Evolutionary conservation across 495 filamentous ascomycete genomes (phyloP).

Genomic region (Podospora didyma): DNA sequence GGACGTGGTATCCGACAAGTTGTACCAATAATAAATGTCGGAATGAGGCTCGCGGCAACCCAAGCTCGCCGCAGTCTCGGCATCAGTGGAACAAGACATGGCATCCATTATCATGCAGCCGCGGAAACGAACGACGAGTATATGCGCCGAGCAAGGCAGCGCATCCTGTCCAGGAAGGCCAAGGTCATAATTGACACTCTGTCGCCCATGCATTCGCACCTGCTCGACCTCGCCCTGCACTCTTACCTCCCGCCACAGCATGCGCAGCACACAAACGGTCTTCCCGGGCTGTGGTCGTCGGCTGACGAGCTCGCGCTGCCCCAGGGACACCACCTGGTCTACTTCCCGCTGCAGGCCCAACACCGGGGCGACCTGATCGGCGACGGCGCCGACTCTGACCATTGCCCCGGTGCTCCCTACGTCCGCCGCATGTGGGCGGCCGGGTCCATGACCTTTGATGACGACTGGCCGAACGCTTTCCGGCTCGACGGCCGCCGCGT

Average conservation of each 20-base stretch:
- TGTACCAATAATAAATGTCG: no score
- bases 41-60: no score
- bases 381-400: conserved; percentile 71
- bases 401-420: conserved; percentile 62
- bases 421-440: conserved; percentile 78
- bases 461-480: conserved; percentile 14
- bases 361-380: conserved; percentile 50
- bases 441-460: conserved; percentile 45
- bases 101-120: no score
- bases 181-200: conserved; percentile 62
- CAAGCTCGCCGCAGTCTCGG: no score
- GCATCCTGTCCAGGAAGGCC: conserved; percentile 40
- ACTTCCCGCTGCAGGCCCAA: conserved; percentile 63
- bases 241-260: conserved; percentile 46
- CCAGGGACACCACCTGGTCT: conserved; percentile 66
- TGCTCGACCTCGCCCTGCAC: conserved; percentile 58
- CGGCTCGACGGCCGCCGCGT: conserved; percentile 47
- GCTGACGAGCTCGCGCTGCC: conserved; percentile 36
- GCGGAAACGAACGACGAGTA: not conserved
- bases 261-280: no score
- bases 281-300: no score
- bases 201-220: conserved; percentile 58
- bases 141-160: not conserved
- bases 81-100: not conserved
- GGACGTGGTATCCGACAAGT: no score